Percentiles rank a stretch among this genome's conserved stretches.
phyloP scores from a whole-genome alignment of 768 basidiomycete genomes.

The Tricholoma furcatifolium region DNA sequence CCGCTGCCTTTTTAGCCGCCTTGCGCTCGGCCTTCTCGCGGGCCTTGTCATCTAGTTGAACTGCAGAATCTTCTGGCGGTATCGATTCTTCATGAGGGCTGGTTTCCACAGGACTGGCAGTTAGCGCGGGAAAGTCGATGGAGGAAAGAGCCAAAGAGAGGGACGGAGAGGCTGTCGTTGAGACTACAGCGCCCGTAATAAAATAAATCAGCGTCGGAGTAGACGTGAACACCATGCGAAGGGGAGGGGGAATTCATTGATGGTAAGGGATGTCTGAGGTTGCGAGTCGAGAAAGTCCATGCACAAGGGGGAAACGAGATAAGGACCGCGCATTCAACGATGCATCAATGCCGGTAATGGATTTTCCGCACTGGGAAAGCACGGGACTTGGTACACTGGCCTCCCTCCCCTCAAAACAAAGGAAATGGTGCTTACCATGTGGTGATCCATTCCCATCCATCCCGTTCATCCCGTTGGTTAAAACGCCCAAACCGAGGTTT shows the following conservation, averaged over 20 bases:
- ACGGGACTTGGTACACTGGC: conserved; percentile 87
- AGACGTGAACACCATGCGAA: conserved; percentile 47
- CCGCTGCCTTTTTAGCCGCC: conserved; percentile 63
- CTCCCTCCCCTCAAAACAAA: conserved; percentile 72
- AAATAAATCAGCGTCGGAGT: conserved; percentile 53
- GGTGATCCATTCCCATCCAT: conserved; percentile 37
- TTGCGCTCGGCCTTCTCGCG: conserved; percentile 61
- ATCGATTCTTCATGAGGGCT: conserved; percentile 26
- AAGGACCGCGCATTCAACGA: conserved; percentile 37
- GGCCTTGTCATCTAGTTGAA: conserved; percentile 35
- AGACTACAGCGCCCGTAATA: conserved; percentile 38
- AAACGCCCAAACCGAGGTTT: conserved; percentile 22
- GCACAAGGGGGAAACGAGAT: conserved; percentile 28
- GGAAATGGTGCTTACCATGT: conserved; percentile 66
- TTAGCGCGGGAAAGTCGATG: conserved; percentile 76
- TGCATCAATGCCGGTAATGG: conserved; percentile 67
- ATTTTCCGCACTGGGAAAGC: conserved; percentile 87
- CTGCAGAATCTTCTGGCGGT: conserved; percentile 27
- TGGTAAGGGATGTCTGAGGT: conserved; percentile 23
- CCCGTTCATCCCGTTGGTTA: conserved; percentile 20
- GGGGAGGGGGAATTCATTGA: conserved; percentile 44
- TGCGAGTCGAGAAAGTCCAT: conserved; percentile 39
- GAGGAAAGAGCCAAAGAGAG: conserved; percentile 61
- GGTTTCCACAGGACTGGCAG: conserved; percentile 33
- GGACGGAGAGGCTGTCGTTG: conserved; percentile 41